Base-by-base conservation (phyloP, 768 basidiomycete species). In the Lentinula guzmanii region DNA sequence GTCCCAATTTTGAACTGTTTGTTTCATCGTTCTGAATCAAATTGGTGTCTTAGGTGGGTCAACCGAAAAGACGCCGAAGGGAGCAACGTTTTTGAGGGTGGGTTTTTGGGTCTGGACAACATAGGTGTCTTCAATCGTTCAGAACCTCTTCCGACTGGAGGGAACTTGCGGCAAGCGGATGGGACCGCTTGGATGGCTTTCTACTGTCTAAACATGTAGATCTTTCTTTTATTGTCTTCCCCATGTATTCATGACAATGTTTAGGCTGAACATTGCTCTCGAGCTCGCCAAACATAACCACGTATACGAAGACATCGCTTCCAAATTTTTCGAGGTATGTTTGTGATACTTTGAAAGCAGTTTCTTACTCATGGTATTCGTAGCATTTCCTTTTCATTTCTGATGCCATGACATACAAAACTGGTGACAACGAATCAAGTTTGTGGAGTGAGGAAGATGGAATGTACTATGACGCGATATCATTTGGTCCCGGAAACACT, bases 151-250 rank as follows among this genome's bases (percentile, higher is more conserved):
- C 97, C 97, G 6, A 98, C 95, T 5, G 96, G 96, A 37, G 97
- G 97, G 8, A 84, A 77, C 16, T 79, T 99, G 62, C 94, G 96
- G 58, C 97, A 99, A 75, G 95, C 97, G 7, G 97, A 99, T 71
- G 96, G 96, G 8, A 99, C 97, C 5, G 93, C 96, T 0, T 99
- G 97, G 97, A 99, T 99, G 97, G 97, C 95, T 35, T 99, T 98
- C 78, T 99, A 96, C 74, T 94, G 89, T 66, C 75, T 98, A 61
- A 97, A 97, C 70, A 98, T 98, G 97, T 92, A 63, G 37, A 41
- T 46, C 35, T 11, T 45, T n/a, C 18, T 45, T 18, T 52, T 46
- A 28, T 15, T n/a, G 28, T 42, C 37, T 60, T 43, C 55, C n/a
- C 24, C 33, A 24, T 5, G 4, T 37, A 63, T 61, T 54, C 35